These are phyloP conservation scores for Lactarius hengduanensis DNA, from an alignment of 768 basidiomycete species.

Conservation along the genomic window DNA sequence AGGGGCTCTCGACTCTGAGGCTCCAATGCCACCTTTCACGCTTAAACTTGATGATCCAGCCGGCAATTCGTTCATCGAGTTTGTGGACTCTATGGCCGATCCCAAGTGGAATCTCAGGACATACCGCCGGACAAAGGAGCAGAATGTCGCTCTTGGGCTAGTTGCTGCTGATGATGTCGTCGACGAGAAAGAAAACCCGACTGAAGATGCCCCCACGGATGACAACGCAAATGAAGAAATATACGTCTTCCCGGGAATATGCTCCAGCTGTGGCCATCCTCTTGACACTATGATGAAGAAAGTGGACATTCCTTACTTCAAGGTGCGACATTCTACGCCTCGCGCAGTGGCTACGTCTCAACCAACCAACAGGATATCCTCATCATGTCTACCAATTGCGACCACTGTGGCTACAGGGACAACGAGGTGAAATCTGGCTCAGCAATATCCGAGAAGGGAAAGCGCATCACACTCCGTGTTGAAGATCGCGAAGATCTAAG, in stretches of 20 bases:
- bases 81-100: conserved; percentile 80
- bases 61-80: conserved; percentile 97
- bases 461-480: conserved; percentile 83
- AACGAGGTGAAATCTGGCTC: conserved; percentile 96
- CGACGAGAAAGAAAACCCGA: conserved; percentile 25
- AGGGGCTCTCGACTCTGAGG: conserved; percentile 42
- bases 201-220: conserved; percentile 29
- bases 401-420: conserved; percentile 91
- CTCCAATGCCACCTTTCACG: conserved; percentile 71
- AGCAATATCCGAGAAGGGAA: conserved; percentile 86
- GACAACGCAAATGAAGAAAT: conserved; percentile 76
- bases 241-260: conserved; percentile 81
- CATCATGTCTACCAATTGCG: conserved; percentile 99
- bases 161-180: conserved; percentile 47
- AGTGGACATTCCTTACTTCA: conserved; percentile 96
- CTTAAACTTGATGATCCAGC: conserved; percentile 88
- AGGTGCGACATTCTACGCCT: conserved; percentile 44
- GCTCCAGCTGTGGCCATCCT: conserved; percentile 83
- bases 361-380: conserved; percentile 70
- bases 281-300: conserved; percentile 94
- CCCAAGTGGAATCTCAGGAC: conserved; percentile 89
- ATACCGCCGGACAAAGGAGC: conserved; percentile 75
- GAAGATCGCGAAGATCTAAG: conserved; percentile 90
- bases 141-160: conserved; percentile 80
- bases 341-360: background rate